Evolutionary conservation across 208 protist species (phyloP), one percentile per base, ranked within the genome.

Genomic region (Balamuthia mandrillaris): DNA sequence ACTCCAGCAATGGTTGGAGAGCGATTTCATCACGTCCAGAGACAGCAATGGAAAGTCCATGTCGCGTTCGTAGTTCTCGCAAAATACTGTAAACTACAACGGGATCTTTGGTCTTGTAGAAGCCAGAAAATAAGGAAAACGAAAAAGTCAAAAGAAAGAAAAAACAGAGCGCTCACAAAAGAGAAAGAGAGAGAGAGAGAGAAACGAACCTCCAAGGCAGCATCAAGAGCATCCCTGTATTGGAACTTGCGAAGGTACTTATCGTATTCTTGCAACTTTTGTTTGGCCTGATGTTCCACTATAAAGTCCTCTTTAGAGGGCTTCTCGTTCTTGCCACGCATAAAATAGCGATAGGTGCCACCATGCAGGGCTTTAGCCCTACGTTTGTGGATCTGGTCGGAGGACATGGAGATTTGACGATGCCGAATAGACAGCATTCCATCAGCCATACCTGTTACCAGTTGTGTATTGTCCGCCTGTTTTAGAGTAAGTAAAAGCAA

Each of bases 151-250:
- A 3, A 6, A 6, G 10, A 33, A 72, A 7, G 3, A 27, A 72
- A 39, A n/a, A n/a, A n/a, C n/a, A n/a, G n/a, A n/a, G n/a, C n/a
- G n/a, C n/a, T 72, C 31, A 77, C 33, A 2, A 49, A 78, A 0
- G n/a, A 78, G 9, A 78, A 49, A 56, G 0, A 27, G 24, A 4
- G 12, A 3, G 27, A 9, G 0, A 37, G 12, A 60, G 18, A 5
- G n/a, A 9, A 27, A 7, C 35, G 39, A 29, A 87, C 65, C 29
- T 56, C 74, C 2, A 91, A 42, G 24, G 75, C 88, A 1, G 68
- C 41, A 54, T 91, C 87, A 2, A 91, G 42, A 18, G 89, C 89
- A 16, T 88, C 56, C n/a, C 61, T 45, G 58, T 91, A 91, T 41
- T 84, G 56, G 63, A 90, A 91, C 10, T 31, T 16, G 24, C 89